Conservation (phyloP, 73 alveolate species). For the Uronychia setigera region DNA sequence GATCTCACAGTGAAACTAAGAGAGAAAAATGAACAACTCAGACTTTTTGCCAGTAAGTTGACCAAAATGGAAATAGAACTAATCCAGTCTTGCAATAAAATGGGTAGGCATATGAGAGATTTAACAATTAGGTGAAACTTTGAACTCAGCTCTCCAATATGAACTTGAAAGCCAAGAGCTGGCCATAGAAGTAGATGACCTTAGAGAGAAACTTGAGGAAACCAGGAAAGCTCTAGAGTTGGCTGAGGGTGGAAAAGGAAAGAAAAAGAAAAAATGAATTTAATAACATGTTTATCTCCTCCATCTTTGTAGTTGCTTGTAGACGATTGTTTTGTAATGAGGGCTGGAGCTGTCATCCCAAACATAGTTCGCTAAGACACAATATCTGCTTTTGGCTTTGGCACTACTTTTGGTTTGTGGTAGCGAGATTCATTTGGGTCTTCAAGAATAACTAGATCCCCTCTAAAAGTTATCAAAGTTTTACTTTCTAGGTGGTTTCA, state of each 20-base stretch:
- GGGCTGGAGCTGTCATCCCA: no score
- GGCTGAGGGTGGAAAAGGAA: no score
- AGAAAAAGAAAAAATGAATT: no score
- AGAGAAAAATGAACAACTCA: neutral
- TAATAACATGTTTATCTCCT: no score
- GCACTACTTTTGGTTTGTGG: conserved; percentile 1
- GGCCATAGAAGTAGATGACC: no score
- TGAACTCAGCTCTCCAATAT: neutral
- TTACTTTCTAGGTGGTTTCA: neutral
- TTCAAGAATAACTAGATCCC: neutral
- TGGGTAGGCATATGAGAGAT: neutral
- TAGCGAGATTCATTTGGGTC: neutral
- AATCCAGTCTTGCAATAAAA: neutral
- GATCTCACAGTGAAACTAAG: neutral
- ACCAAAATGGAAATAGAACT: neutral
- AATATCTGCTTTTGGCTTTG: neutral
- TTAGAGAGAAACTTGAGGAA: no score
- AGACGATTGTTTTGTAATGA: no score
- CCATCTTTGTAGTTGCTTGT: no score
- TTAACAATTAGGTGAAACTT: neutral
- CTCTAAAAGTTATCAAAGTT: neutral
- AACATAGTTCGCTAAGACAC: neutral
- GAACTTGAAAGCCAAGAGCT: no score
- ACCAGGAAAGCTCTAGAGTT: no score
- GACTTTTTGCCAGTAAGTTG: neutral